Evolutionary conservation across 1,284 basidiomycete species (phyloP), one percentile per base, ranked within the genome.

Genomic region (Volvariella surrecta): DNA sequence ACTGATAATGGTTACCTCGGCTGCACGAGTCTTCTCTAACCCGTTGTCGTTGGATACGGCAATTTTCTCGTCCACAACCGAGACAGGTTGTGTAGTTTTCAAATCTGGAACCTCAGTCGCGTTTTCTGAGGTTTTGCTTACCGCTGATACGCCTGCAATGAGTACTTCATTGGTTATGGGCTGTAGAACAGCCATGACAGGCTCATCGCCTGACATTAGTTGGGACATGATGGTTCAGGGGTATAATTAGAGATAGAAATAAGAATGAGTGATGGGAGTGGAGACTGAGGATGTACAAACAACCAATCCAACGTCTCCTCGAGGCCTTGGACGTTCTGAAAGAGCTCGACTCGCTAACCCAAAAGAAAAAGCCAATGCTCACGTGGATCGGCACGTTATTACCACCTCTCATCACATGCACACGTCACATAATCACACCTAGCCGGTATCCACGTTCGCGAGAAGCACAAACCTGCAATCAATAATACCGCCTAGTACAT

Each of bases 111-210:
- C 24, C 24, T 28, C 24, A 11, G 24, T 28, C 6, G 11, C 24
- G 24, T 28, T 28, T 6, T 28, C 24, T 28, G 24, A 28, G 24
- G 24, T n/a, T 35, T n/a, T 15, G 19, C 20, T 20, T 32, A 10
- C 34, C 37, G 24, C 34, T 19, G 19, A 19, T 17, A 17, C 13
- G 19, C n/a, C 9, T 37, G 20, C 24, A n/a, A 21, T 17, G 38
- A 19, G 7, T 13, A n/a, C 10, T 13, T 42, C 40, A 13, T 42
- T 42, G 21, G 40, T 42, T 42, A 42, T 42, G 24, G 40, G 40
- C 30, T 42, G 40, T 9, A 42, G 30, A 32, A 42, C 40, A 30
- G 3, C 24, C 3, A 22, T n/a, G 17, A 16, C 22, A 30, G 10
- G 20, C 15, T 11, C 43, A 44, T 42, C 21, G 19, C 18, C 31